Base-by-base conservation (phyloP, 1,284 basidiomycete genomes). In the Trichosporon sp. region DNA sequence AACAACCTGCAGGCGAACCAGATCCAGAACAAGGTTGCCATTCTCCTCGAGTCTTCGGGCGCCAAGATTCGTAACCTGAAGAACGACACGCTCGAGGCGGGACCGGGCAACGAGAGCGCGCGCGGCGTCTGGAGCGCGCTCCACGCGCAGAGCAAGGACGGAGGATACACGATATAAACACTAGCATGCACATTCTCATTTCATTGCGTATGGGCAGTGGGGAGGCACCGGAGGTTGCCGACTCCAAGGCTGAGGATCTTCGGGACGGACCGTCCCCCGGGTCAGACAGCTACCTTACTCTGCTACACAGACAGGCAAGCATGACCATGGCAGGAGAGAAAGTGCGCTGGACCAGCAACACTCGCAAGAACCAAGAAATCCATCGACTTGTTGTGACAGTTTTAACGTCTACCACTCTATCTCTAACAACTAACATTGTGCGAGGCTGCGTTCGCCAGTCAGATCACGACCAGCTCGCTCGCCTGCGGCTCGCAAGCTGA, bases 61-160 rank as follows among this genome's bases (percentile, higher is more conserved):
- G 78, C 80, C 35, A 83, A 84, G 75, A 72, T 84, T 72, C 83
- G 82, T 74, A 75, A 77, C 40, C 71, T 84, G 54, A 83, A 83
- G 75, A 83, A 83, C 72, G 63, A 75, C 1, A 82, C 79, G 11
- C 70, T 84, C 66, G 81, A 84, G 75, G 79, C 81, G 37, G 83
- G 77, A 35, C 83, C 83, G 0, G 82, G 80, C 26, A 76, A 69
- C 38, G 83, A 83, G 71, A 74, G 77, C 14, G 83, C 83, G 16
- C 74, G 83, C 72, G 83, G 83, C 1, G 78, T 84, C 65, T 84
- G 83, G 83, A 78, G 76, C 43, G 75, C 79, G 12, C 67, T 84
- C 38, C 83, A 84, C 73, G 79, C 75, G 43, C 35, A 75, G 12
- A 79, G 76, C 71, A 76, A 76, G 16, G 78, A 76, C 4, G 79